These are phyloP conservation scores for Dissoconium aciculare DNA, from an alignment of 2,329 filamentous ascomycete species.

Conservation along the genomic window DNA sequence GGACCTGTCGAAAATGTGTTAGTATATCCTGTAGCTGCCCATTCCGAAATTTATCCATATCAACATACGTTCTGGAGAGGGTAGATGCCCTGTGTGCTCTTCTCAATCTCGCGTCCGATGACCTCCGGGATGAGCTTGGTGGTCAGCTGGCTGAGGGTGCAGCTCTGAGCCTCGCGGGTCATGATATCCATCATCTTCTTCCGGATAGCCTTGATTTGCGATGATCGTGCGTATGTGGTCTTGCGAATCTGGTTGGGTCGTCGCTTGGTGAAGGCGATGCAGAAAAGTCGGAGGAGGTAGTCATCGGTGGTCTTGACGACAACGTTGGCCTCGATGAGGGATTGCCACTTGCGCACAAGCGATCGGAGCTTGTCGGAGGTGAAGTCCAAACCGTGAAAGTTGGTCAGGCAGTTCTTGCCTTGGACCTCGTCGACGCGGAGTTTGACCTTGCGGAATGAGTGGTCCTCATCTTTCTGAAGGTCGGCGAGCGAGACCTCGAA, in stretches of 20 bases:
- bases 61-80: conserved; percentile 83
- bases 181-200: conserved; percentile 99
- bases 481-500: conserved; percentile 98
- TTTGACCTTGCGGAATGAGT: conserved; percentile 99
- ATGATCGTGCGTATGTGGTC: conserved; percentile 95
- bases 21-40: conserved; percentile 19
- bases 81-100: conserved; percentile 98
- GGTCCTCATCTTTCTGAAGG: conserved; percentile 99
- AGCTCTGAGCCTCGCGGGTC: conserved; percentile 82
- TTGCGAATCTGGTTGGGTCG: conserved; percentile 99
- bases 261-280: conserved; percentile 98
- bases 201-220: conserved; percentile 94
- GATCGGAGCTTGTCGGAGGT: conserved; percentile 99
- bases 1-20: conserved; percentile 52
- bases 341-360: conserved; percentile 98
- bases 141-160: conserved; percentile 90
- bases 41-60: conserved; percentile 1
- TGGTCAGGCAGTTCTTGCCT: conserved; percentile 99
- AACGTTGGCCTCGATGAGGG: conserved; percentile 97
- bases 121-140: conserved; percentile 99
- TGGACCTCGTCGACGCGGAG: conserved; percentile 97
- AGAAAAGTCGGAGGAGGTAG: conserved; percentile 97
- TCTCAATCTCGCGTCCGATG: conserved; percentile 99
- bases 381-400: conserved; percentile 99
- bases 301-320: conserved; percentile 99